These are phyloP conservation scores for Polymyxa betae DNA, from an alignment of 208 protist genomes.

Conservation along the genomic window DNA sequence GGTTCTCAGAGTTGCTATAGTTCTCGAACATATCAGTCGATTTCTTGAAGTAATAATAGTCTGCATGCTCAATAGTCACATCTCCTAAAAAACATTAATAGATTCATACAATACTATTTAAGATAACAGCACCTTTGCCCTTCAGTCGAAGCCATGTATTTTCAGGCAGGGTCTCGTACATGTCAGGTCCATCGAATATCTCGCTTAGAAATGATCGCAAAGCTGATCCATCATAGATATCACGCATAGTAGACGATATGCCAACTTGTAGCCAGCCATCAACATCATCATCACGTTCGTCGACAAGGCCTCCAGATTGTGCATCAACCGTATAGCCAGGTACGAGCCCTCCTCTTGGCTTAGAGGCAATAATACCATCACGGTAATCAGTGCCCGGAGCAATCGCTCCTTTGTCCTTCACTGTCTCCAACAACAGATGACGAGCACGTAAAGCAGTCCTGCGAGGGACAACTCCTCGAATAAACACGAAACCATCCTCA, in stretches of 20 bases:
- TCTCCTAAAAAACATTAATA: too few species aligned
- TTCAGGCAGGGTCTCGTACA: neutral
- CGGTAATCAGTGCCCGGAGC: neutral
- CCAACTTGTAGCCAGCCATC: neutral
- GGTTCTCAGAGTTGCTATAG: neutral
- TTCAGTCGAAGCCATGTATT: neutral
- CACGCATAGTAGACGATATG: neutral
- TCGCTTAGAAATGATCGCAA: neutral
- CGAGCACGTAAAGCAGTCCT: neutral
- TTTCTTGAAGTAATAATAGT: neutral
- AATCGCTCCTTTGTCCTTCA: neutral
- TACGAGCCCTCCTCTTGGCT: neutral
- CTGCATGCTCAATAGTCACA: neutral
- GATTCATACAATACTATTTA: too few species aligned
- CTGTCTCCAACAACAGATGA: neutral
- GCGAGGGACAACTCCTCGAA: neutral
- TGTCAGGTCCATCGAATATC: neutral
- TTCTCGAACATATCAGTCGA: neutral
- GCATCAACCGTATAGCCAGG: conserved; percentile 13
- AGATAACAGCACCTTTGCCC: neutral
- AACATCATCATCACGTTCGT: neutral
- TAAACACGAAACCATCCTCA: neutral
- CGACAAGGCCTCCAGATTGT: neutral
- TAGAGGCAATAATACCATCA: neutral
- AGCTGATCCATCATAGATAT: neutral